A percentile compares a stretch with the other conserved stretches of the same genome.
Conservation (phyloP, 768 basidiomycete genomes). For the Favolaschia claudopus region DNA sequence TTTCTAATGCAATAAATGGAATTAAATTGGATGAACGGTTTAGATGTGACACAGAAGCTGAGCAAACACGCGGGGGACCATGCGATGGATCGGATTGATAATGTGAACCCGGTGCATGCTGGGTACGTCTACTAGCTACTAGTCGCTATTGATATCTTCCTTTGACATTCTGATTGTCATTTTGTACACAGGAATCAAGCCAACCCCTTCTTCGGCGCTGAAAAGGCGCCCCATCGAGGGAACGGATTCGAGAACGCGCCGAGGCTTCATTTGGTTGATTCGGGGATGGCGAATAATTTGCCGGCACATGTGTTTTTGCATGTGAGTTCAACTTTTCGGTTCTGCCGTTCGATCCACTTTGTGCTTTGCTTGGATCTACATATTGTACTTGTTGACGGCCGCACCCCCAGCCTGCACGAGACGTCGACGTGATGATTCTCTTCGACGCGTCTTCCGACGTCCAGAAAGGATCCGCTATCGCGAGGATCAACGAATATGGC, state of each 20-base stretch:
- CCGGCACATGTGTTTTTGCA: constrained; percentile 9
- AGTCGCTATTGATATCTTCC: no score
- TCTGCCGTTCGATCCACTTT: not conserved
- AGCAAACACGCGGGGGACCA: constrained; percentile 1
- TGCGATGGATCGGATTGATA: constrained; percentile 4
- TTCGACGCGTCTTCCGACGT: constrained; percentile 12
- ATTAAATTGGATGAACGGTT: no score
- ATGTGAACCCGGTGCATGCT: constrained; percentile 12
- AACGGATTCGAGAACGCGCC: constrained; percentile 14
- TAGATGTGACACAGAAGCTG: not conserved
- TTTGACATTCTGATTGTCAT: not conserved
- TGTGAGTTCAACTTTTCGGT: not conserved
- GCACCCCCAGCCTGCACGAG: constrained; percentile 3
- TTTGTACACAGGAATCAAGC: constrained; percentile 1
- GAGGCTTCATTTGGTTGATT: constrained; percentile 6
- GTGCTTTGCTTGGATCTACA: not conserved
- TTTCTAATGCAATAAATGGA: no score
- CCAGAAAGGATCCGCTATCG: constrained; percentile 3
- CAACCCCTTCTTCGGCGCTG: constrained; percentile 6
- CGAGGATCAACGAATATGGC: constrained; percentile 11
- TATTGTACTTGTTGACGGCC: no score
- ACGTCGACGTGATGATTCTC: not conserved
- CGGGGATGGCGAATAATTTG: constrained; percentile 11
- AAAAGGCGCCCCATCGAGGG: constrained; percentile 3
- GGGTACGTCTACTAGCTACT: no score